Evolutionary conservation across 2,329 filamentous ascomycete species (phyloP).

Genomic region (Xylaria sp.): DNA sequence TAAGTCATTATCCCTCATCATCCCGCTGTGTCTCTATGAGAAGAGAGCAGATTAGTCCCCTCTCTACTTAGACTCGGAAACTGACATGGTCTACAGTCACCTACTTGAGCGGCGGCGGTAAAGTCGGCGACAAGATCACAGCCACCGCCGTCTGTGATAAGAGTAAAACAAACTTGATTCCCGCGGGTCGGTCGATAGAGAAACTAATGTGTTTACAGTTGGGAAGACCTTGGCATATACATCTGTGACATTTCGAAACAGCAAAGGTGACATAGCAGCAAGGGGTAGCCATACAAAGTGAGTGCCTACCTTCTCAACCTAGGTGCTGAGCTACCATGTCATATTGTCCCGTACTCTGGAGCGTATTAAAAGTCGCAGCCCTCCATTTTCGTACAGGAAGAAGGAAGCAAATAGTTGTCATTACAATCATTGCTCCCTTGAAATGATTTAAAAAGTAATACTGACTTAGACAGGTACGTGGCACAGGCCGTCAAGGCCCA

Average conservation of each 20-base stretch:
- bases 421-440: neutral
- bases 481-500: constrained; percentile 48
- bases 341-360: neutral
- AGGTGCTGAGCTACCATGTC: neutral
- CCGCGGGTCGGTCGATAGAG: too few species aligned
- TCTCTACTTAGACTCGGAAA: neutral
- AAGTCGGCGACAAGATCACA: constrained; percentile 65
- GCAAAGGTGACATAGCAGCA: constrained; percentile 68
- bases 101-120: constrained; percentile 69
- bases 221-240: constrained; percentile 74
- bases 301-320: constrained; percentile 38
- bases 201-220: constrained; percentile 54
- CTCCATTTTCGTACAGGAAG: neutral
- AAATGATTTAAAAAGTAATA: neutral
- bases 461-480: constrained; percentile 55
- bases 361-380: neutral
- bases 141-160: constrained; percentile 70
- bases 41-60: neutral
- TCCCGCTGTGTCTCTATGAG: too few species aligned
- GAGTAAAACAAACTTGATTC: constrained; percentile 55
- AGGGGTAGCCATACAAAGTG: constrained; percentile 75
- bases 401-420: neutral
- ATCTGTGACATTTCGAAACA: constrained; percentile 67
- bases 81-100: constrained; percentile 60
- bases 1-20: constrained; percentile 44